Conservation (phyloP, 2,329 filamentous ascomycete species). For the Pseudogymnoascus sp. region DNA sequence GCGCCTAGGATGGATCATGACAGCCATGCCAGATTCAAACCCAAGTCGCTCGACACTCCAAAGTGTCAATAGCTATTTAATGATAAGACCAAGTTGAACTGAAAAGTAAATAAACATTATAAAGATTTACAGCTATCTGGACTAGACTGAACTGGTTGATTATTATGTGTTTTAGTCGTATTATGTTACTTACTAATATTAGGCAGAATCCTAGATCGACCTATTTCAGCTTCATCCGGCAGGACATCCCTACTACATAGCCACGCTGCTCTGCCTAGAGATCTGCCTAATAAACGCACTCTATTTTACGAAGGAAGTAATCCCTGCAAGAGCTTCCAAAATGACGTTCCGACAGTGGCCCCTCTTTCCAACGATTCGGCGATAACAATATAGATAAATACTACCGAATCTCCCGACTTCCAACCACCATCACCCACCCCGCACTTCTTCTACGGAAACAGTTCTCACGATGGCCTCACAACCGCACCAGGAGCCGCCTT, state of each 20-base stretch:
- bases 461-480: background rate
- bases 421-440: background rate
- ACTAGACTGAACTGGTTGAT: background rate
- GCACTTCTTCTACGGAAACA: background rate
- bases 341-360: background rate
- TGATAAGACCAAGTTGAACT: constrained; percentile 38
- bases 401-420: background rate
- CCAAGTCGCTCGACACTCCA: constrained; percentile 80
- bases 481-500: background rate
- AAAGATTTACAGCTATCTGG: background rate
- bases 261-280: background rate
- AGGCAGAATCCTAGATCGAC: background rate
- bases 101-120: background rate
- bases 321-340: background rate
- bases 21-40: constrained; percentile 69
- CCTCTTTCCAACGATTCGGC: background rate
- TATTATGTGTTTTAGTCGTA: background rate
- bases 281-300: background rate
- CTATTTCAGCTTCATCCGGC: background rate
- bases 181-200: background rate
- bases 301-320: background rate
- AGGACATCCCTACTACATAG: background rate
- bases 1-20: constrained; percentile 75
- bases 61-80: constrained; percentile 84
- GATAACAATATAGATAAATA: background rate